Evolutionary conservation across 2,329 filamentous ascomycete species (phyloP), one percentile per base, ranked within the genome.

Genomic region (Paracoccidioides lutzii): DNA sequence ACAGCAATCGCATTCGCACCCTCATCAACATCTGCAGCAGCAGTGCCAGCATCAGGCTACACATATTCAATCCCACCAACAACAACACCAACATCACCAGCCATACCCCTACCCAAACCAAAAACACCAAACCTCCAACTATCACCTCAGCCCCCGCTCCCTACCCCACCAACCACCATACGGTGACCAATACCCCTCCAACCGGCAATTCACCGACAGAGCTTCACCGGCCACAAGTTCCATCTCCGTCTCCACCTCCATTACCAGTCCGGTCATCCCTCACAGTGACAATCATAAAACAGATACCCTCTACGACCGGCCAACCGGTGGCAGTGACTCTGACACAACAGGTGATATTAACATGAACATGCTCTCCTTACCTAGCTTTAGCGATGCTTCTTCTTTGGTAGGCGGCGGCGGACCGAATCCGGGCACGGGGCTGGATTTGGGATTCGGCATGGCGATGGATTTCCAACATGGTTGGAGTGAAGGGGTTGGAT

Each of bases 171-270:
- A 28, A 1, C 1, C 14, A 14, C 15, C 33, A 10, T 33, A 50
- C 46, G 10, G 46, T 3, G 33, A 38, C 46, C 33, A 60, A 46
- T 57, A 57, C 33, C 40, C 49, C n/a, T 46, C 75, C 14, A 75
- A 78, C 52, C 72, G 81, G 12, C 77, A 81, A 60, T 81, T 81
- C 64, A 66, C 81, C 12, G 75, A 80, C 58, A 74, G 75, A 48
- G 75, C 77, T 57, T 69, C 75, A 12, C 28, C 33, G 2, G 12
- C 43, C 22, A 30, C 35, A n/a, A 28, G 12, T 3, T n/a, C 45
- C 12, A 32, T n/a, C 12, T 15, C n/a, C 22, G 14, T 28, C 9
- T 44, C 30, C 43, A 30, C 40, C 4, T 9, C 32, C 33, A 49
- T 44, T 30, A 49, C 37, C 8, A 42, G 40, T 22, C 37, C 37